Evolutionary conservation across 2,329 filamentous ascomycete genomes (phyloP), one percentile per base, ranked within the genome.

Genomic region (Exophiala spinifera): DNA sequence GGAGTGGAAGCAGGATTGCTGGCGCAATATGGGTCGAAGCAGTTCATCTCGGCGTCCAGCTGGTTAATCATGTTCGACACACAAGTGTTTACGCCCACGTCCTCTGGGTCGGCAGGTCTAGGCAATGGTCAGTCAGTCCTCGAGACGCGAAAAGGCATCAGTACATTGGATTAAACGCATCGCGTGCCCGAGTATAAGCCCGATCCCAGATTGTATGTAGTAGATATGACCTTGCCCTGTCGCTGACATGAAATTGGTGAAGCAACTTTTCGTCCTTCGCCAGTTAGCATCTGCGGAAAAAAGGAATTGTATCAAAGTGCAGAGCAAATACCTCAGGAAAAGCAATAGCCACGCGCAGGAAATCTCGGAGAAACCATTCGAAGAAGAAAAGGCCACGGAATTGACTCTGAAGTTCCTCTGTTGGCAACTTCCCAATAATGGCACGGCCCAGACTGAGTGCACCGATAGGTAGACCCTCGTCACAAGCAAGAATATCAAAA

Each of bases 301-400:
- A 25, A 20, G 47, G 19, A 7, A 57, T 66, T 63, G 28, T 31
- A 2, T 31, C 6, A 31, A 31, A 10, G 7, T 31, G 28, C 28
- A 31, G 8, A 31, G 28, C 28, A 31, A 31, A 31, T 78, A 84
- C 91, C 79, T 99, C 94, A 10, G 94, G 94, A 65, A 94, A 88
- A 45, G 90, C 88, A 65, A 97, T 83, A 49, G 90, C 86, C 64
- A 88, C 87, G 44, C 89, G 80, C 33, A 97, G 77, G 71, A 94
- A 96, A 48, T 87, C 86, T 59, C 90, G 88, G 69, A 97, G 96
- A 59, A 96, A 85, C 85, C 92, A 99, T 67, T 91, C 88, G 65
- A 87, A 89, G 60, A 96, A 85, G 61, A 97, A 81, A 76, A 91
- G 95, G 63, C 85, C 85, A 59, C 90, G 84, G 36, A 90, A 90